phyloP scores from a whole-genome alignment of 352 stramenopile genomes.

The Bremia lactucae region DNA sequence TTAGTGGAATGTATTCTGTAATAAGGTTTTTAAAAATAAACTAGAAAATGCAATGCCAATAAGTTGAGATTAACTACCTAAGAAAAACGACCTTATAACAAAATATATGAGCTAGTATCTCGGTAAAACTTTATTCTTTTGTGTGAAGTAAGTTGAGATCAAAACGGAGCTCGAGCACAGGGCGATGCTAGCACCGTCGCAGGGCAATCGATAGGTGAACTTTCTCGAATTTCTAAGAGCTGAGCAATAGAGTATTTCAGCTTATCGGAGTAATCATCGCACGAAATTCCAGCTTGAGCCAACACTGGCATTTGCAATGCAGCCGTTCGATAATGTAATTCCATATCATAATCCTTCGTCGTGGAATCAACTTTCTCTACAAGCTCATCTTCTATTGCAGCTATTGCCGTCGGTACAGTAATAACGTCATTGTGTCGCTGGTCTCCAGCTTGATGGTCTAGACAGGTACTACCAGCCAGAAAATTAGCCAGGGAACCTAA shows the following conservation, averaged over 20 bases:
- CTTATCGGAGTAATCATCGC: conserved; percentile 3
- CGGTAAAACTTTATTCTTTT: no score
- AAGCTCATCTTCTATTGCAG: neutral
- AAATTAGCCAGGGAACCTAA: conserved; percentile 23
- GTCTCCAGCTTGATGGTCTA: conserved; percentile 1
- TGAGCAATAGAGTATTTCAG: conserved; percentile 14
- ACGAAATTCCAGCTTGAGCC: conserved; percentile 3
- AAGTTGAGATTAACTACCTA: no score
- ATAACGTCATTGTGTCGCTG: neutral
- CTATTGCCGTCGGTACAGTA: neutral
- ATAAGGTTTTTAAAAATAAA: no score
- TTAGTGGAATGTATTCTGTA: no score
- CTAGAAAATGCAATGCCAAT: no score
- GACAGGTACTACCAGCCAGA: conserved; percentile 6
- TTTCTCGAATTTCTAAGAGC: conserved; percentile 15
- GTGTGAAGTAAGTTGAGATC: no score
- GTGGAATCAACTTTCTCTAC: neutral
- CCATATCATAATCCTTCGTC: neutral
- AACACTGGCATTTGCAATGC: neutral
- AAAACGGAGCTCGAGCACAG: no score
- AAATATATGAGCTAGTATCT: no score
- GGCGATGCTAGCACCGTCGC: no score
- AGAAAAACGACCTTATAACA: no score
- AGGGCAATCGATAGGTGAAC: conserved; percentile 14
- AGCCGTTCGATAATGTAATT: neutral